Evolutionary conservation across 208 protist species (phyloP).

Genomic region (Endotrypanum monterogeii): DNA sequence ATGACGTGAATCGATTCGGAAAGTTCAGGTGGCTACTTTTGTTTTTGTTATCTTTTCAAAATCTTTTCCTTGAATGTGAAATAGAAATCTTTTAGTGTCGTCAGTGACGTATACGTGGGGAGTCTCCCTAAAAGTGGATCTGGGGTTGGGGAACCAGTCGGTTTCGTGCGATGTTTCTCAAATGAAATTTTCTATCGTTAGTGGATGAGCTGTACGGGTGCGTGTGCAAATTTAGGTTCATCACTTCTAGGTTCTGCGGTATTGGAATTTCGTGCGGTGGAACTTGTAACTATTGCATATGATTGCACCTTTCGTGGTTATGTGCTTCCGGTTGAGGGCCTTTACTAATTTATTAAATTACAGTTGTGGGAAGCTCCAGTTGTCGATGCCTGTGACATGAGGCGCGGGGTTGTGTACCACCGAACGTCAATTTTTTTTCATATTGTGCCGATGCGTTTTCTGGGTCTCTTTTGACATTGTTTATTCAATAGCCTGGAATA

Average conservation of each 20-base stretch:
- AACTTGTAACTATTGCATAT: conserved; percentile 6
- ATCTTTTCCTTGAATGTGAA: conserved; percentile 3
- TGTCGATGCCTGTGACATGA: conserved; percentile 3
- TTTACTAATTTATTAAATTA: not conserved
- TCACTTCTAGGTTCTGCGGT: conserved; percentile 11
- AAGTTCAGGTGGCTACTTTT: not conserved
- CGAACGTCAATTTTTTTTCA: not conserved
- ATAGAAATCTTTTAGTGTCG: conserved; percentile 11
- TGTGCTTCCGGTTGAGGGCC: conserved; percentile 8
- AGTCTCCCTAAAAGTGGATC: not conserved
- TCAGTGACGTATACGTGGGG: not conserved
- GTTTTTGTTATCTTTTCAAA: not conserved
- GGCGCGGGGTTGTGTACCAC: conserved; percentile 6
- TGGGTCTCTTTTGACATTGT: not conserved
- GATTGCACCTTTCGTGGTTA: not conserved
- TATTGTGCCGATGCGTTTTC: not conserved
- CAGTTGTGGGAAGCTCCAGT: not conserved
- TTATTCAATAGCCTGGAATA: not conserved
- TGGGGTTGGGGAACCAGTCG: not conserved
- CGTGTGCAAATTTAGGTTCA: conserved; percentile 16
- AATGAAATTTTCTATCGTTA: conserved; percentile 6
- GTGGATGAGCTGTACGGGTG: conserved; percentile 4
- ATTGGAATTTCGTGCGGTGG: conserved; percentile 8
- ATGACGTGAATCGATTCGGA: not conserved
- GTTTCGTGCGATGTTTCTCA: conserved; percentile 5